These are phyloP conservation scores for Domatiomyces catenatus DNA, from an alignment of 2,329 filamentous ascomycete species.

Conservation along the genomic window DNA sequence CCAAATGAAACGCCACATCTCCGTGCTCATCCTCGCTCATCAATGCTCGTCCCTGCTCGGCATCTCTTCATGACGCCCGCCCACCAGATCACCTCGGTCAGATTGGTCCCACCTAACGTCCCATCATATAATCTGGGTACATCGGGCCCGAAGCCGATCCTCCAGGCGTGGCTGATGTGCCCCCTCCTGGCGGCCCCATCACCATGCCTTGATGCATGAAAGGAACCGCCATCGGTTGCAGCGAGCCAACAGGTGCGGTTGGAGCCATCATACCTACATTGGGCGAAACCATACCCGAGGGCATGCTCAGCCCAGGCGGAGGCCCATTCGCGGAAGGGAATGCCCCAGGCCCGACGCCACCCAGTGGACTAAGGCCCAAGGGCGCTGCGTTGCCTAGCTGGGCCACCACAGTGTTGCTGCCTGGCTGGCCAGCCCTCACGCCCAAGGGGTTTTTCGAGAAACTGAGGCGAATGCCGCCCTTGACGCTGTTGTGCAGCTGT, in stretches of 20 bases:
- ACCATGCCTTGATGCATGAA: slow-evolving; percentile 13
- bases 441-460: slow-evolving; percentile 96
- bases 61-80: background rate
- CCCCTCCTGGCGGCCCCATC: slow-evolving; percentile 21
- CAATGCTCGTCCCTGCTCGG: background rate
- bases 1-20: background rate
- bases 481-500: slow-evolving; percentile 75
- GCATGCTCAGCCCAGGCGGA: slow-evolving; percentile 63
- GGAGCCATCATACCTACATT: slow-evolving; percentile 9
- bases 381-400: slow-evolving; percentile 36
- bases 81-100: background rate
- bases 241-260: slow-evolving; percentile 1
- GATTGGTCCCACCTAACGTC: slow-evolving; percentile 20
- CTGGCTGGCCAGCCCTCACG: slow-evolving; percentile 62
- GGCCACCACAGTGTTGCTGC: slow-evolving; percentile 33
- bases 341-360: slow-evolving; percentile 39
- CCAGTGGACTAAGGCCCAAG: slow-evolving; percentile 43
- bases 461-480: slow-evolving; percentile 85
- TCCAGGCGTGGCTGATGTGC: slow-evolving; percentile 19
- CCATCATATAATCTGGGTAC: slow-evolving; percentile 36
- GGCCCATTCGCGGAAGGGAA: slow-evolving; percentile 60
- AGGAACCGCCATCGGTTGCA: slow-evolving; percentile 3
- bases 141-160: slow-evolving; percentile 22
- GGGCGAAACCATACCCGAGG: slow-evolving; percentile 43
- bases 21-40: background rate